These are phyloP conservation scores for Vitis amurensis DNA, from an alignment of 164 flowering plant species.

Conservation along the genomic window DNA sequence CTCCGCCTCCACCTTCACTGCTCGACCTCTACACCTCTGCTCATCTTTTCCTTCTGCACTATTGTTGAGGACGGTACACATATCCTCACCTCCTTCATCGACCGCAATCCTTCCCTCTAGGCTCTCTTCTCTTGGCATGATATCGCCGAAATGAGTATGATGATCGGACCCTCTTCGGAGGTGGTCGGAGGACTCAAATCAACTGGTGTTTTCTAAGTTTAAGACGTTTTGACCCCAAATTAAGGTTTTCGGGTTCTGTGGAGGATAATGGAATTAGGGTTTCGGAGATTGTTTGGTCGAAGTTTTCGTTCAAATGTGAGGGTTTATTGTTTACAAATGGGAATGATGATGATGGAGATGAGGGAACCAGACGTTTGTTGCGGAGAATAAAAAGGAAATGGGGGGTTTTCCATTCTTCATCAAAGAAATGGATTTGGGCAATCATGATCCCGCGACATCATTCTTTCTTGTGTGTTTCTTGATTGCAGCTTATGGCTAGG, in stretches of 20 bases:
- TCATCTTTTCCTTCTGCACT: constrained; percentile 73
- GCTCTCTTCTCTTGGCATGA: constrained; percentile 75
- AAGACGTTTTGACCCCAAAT: constrained; percentile 13
- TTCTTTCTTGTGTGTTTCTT: constrained; percentile 67
- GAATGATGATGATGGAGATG: constrained; percentile 13
- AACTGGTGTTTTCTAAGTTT: constrained; percentile 30
- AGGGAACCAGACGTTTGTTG: constrained; percentile 8
- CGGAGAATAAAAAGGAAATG: constrained; percentile 21
- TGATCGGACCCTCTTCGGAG: constrained; percentile 38
- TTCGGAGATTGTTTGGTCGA: constrained; percentile 25
- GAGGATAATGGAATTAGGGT: constrained; percentile 38
- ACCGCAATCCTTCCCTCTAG: constrained; percentile 68
- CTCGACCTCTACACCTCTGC: constrained; percentile 55
- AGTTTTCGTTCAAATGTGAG: constrained; percentile 23
- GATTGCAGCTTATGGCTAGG: constrained; percentile 82
- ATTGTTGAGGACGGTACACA: constrained; percentile 64
- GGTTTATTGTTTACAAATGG: constrained; percentile 3
- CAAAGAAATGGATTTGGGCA: constrained; percentile 62
- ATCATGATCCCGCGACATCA: constrained; percentile 61
- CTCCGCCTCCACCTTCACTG: constrained; percentile 25
- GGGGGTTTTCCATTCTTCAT: constrained; percentile 46
- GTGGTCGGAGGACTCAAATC: background rate
- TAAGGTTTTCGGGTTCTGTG: constrained; percentile 33
- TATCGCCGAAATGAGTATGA: constrained; percentile 52
- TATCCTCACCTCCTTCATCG: constrained; percentile 72